Evolutionary conservation across 192 early-diverging fungal species (phyloP).

Genomic region (Coemansia sp.): DNA sequence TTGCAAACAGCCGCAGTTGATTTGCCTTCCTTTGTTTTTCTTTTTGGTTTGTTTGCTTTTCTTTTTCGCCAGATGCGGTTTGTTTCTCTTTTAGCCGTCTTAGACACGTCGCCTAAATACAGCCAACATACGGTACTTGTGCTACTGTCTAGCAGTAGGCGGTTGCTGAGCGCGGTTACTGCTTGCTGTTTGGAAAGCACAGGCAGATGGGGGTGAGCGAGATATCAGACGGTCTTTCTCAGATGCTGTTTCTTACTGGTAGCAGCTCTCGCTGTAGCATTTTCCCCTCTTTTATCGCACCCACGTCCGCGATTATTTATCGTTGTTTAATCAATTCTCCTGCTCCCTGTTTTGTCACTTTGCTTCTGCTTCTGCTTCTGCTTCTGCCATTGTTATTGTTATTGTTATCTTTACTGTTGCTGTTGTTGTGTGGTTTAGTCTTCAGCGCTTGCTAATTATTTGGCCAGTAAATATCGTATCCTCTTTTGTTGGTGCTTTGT

Average conservation of each 20-base stretch:
- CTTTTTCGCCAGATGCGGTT: neutral
- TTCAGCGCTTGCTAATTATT: too few species aligned
- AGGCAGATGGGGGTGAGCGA: too few species aligned
- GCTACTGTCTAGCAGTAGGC: constrained; percentile 6
- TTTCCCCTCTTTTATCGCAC: too few species aligned
- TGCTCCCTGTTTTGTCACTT: too few species aligned
- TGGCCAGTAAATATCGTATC: neutral
- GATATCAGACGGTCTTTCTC: neutral
- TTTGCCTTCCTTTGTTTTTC: neutral
- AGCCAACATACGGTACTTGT: neutral
- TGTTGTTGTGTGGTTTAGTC: too few species aligned
- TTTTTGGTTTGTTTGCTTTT: neutral
- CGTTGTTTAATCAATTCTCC: too few species aligned
- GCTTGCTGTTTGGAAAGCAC: neutral
- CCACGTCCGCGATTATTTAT: too few species aligned
- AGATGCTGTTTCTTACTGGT: neutral
- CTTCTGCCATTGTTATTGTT: too few species aligned
- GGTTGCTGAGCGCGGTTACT: constrained; percentile 1
- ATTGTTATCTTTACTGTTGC: too few species aligned
- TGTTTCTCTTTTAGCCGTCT: neutral
- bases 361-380: too few species aligned
- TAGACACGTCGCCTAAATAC: constrained; percentile 4
- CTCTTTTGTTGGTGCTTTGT: neutral
- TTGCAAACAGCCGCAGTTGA: neutral
- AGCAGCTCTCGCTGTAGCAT: too few species aligned